Evolutionary conservation across 2,329 filamentous ascomycete genomes (phyloP), one percentile per base, ranked within the genome.

Genomic region (Sporothrix phasma): DNA sequence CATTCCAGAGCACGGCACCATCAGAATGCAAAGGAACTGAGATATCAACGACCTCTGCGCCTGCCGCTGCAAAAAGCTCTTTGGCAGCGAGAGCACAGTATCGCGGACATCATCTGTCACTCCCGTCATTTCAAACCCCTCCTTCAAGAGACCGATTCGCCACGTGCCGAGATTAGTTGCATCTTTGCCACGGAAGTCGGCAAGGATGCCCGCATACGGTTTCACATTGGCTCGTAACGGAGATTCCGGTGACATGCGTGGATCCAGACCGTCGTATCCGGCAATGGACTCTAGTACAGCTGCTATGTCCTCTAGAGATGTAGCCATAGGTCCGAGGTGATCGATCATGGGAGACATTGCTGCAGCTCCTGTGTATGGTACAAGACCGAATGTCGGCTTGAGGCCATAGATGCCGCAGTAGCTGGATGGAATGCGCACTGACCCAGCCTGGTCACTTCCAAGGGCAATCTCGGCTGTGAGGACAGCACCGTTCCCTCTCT

Each of bases 371-470:
- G 79, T 81, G 66, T 81, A 81, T 0, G 80, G 79, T 3, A 81
- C 73, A 2, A 81, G 70, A 0, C 79, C 79, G 69, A 77, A 75
- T 0, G 79, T 81, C 0, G 79, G 76, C 66, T 82, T 82, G 2
- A 78, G 69, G 2, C 76, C 76, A 60, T 78, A 78, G 26, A 78
- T 71, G 1, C 76, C 76, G 37, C 70, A 73, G 67, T 75, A 77
- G 0, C 73, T 69, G 2, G 76, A 73, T 1, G 76, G 76, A 31
- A 92, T 85, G 1, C 89, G 84, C 67, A 92, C 87, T 43, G 84
- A 88, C 59, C 88, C 88, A 26, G 88, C 88, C 17, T 87, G 88
- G 70, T 92, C 88, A 39, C 82, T 84, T 13, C 89, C 89, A 13
- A 91, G 78, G 26, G 65, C 65, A 6, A 68, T 56, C 11, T 66